Evolutionary conservation across 2,329 filamentous ascomycete species (phyloP).

Genomic region (Hysterium pulicare): DNA sequence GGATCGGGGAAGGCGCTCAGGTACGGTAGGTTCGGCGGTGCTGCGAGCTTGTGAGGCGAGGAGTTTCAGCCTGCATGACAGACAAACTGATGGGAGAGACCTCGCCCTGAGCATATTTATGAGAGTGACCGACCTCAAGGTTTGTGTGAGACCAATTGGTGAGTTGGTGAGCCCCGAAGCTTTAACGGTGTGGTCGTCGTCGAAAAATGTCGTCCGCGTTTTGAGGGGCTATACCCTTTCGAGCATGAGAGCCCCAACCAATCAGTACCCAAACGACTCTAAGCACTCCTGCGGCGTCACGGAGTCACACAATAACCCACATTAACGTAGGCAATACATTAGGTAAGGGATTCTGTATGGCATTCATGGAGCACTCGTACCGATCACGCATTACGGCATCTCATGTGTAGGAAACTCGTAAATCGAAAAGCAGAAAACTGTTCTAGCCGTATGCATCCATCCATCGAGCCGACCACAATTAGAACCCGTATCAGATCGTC

Average conservation of each 20-base stretch:
- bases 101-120: conserved; percentile 30
- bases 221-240: not conserved
- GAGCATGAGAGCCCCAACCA: too few species aligned
- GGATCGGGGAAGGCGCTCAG: not conserved
- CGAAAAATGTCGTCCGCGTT: not conserved
- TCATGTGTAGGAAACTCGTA: conserved; percentile 1
- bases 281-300: too few species aligned
- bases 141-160: not conserved
- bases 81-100: conserved; percentile 26
- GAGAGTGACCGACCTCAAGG: not conserved
- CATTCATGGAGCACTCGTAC: too few species aligned
- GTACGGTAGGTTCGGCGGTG: conserved; percentile 6
- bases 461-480: conserved; percentile 1
- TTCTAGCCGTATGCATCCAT: not conserved
- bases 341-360: too few species aligned
- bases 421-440: conserved; percentile 2
- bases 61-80: conserved; percentile 31
- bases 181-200: not conserved
- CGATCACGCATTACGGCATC: too few species aligned
- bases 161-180: not conserved
- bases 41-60: conserved; percentile 24
- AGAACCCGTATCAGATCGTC: conserved; percentile 8
- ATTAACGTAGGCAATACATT: too few species aligned
- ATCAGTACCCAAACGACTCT: too few species aligned
- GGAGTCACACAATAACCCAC: too few species aligned